Evolutionary conservation across 2,329 filamentous ascomycete genomes (phyloP).

Genomic region (Epichloe typhina): DNA sequence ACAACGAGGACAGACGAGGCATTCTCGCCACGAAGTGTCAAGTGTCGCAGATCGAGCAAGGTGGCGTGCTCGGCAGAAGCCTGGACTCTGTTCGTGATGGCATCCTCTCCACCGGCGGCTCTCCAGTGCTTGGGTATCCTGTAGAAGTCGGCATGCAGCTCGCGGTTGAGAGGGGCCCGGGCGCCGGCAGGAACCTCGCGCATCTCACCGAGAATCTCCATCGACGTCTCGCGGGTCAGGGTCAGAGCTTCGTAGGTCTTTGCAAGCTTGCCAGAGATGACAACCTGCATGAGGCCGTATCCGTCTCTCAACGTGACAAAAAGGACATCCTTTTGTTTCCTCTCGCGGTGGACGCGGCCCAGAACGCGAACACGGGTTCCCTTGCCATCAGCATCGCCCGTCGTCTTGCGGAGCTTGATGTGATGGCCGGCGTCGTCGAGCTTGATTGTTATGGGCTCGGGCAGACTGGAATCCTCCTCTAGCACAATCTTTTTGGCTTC

Average conservation of each 20-base stretch:
- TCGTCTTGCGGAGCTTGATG: slow-evolving; percentile 18
- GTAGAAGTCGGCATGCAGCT: slow-evolving; percentile 85
- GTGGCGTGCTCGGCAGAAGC: slow-evolving; percentile 41
- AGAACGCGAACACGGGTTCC: slow-evolving; percentile 68
- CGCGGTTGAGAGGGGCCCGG: slow-evolving; percentile 69
- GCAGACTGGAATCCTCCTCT: slow-evolving; percentile 56
- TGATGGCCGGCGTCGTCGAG: slow-evolving; percentile 17
- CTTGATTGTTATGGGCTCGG: slow-evolving; percentile 63
- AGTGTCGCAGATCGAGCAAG: slow-evolving; percentile 70
- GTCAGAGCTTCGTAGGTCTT: slow-evolving; percentile 87
- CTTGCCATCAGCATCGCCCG: slow-evolving; percentile 32
- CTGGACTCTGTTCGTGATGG: slow-evolving; percentile 68
- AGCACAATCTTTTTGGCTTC: slow-evolving; percentile 65
- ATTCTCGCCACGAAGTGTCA: slow-evolving; percentile 73
- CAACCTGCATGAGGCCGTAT: slow-evolving; percentile 31
- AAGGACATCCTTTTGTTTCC: slow-evolving; percentile 70
- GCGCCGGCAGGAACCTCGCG: slow-evolving; percentile 64
- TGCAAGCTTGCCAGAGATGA: slow-evolving; percentile 60
- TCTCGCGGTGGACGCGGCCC: slow-evolving; percentile 69
- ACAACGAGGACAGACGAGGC: slow-evolving; percentile 81
- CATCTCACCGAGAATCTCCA: slow-evolving; percentile 75
- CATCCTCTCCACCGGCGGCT: slow-evolving; percentile 76
- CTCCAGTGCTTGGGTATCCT: slow-evolving; percentile 51
- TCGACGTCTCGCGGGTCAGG: slow-evolving; percentile 75
- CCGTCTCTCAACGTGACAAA: slow-evolving; percentile 83